Percentiles rank a stretch among this genome's conserved stretches.
Evolutionary conservation across 139 green algal species (phyloP).

Genomic region (Coccomyxa sp.): DNA sequence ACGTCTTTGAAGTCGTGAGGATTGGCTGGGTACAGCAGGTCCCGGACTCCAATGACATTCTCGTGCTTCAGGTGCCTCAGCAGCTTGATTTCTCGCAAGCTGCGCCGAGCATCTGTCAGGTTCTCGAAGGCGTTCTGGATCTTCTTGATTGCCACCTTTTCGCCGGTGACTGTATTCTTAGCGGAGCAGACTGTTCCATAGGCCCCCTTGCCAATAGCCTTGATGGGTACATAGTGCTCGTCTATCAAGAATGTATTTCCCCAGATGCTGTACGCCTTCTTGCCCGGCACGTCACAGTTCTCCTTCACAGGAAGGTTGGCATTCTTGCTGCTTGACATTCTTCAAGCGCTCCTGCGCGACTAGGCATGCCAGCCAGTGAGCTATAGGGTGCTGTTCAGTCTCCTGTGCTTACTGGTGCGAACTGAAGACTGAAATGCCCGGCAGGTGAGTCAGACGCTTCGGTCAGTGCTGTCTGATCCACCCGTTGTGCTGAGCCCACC

Average conservation of each 20-base stretch:
- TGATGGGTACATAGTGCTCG: conserved; percentile 62
- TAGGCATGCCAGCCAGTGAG: neutral
- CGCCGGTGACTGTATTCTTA: conserved; percentile 57
- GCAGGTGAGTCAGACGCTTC: too few species aligned
- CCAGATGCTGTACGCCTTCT: conserved; percentile 80
- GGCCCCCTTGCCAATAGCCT: conserved; percentile 92
- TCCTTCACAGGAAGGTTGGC: conserved; percentile 62
- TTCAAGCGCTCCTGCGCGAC: neutral
- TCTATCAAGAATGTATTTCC: conserved; percentile 91
- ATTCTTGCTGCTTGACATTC: neutral
- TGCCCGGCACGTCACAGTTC: conserved; percentile 76
- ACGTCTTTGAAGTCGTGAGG: conserved; percentile 5
- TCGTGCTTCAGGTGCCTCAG: conserved; percentile 85
- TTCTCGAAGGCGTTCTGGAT: conserved; percentile 97
- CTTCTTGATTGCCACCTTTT: conserved; percentile 97
- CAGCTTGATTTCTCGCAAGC: conserved; percentile 93
- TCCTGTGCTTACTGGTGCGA: too few species aligned
- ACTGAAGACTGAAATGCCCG: too few species aligned
- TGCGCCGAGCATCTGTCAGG: conserved; percentile 85
- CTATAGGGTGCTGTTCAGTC: too few species aligned
- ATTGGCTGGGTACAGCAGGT: conserved; percentile 53
- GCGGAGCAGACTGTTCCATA: conserved; percentile 98
- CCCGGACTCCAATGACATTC: conserved; percentile 80
- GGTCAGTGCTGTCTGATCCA: too few species aligned
- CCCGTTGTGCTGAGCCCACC: too few species aligned